These are phyloP conservation scores for Chaetomiaceae sp. DNA, from an alignment of 2,329 filamentous ascomycete genomes.

Conservation along the genomic window DNA sequence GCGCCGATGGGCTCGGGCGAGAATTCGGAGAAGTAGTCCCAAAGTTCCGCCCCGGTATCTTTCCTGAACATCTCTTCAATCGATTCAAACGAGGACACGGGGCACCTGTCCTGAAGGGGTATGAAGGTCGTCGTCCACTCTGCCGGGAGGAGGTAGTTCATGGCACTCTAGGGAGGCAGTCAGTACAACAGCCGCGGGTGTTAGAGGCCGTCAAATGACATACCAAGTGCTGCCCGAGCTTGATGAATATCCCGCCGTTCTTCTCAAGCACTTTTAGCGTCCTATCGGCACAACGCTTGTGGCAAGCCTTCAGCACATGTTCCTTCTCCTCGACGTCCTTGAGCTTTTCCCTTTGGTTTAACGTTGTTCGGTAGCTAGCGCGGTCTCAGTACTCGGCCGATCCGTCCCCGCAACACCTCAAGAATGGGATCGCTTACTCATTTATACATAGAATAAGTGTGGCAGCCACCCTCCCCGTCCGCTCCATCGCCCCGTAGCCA, in stretches of 20 bases:
- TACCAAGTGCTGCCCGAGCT: conserved; percentile 87
- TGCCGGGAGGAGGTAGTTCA: conserved; percentile 85
- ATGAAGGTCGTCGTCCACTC: conserved; percentile 97
- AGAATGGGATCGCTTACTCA: conserved; percentile 66
- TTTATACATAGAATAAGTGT: conserved; percentile 78
- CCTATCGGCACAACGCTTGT: conserved; percentile 84
- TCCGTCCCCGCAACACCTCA: neutral
- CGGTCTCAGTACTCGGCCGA: conserved; percentile 1
- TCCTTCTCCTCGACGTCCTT: conserved; percentile 59
- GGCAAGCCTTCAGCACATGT: conserved; percentile 71
- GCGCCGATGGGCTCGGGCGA: conserved; percentile 76
- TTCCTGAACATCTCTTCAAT: conserved; percentile 78
- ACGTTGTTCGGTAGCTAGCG: conserved; percentile 73
- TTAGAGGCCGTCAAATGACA: conserved; percentile 17
- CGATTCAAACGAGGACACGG: conserved; percentile 81
- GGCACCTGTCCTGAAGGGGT: conserved; percentile 91
- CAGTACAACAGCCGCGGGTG: neutral
- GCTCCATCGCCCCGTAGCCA: conserved; percentile 66
- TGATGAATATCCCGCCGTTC: conserved; percentile 98
- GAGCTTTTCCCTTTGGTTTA: conserved; percentile 61
- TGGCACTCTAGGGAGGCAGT: conserved; percentile 60
- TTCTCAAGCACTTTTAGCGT: conserved; percentile 84
- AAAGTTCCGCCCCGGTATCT: conserved; percentile 74
- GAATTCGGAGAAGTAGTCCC: conserved; percentile 83
- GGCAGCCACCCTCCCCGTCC: conserved; percentile 70